Evolutionary conservation across 805 yeast species (phyloP).

Genomic region (Sugiyamaella chiloensis): DNA sequence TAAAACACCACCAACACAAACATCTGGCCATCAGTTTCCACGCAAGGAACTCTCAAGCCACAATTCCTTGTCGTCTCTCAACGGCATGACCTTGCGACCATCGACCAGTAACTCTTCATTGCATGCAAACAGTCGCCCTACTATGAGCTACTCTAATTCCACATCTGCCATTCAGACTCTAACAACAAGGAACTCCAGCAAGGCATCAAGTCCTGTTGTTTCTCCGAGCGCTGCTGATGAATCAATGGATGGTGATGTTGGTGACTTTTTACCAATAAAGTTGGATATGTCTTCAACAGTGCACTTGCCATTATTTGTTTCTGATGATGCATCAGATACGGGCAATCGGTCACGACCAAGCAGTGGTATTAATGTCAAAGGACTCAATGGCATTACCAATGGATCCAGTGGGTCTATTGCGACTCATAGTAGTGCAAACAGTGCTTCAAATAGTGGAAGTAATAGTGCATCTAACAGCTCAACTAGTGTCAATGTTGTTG

Average conservation of each 20-base stretch:
- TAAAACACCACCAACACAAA: background rate
- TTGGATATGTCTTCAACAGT: constrained; percentile 13
- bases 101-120: background rate
- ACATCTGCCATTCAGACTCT: background rate
- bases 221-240: constrained; percentile 1
- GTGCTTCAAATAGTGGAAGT: no score
- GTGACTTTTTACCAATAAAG: constrained; percentile 16
- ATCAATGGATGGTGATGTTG: background rate
- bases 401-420: no score
- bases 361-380: background rate
- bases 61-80: background rate
- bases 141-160: background rate
- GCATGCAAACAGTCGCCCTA: background rate
- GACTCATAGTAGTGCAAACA: no score
- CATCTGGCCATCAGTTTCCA: background rate
- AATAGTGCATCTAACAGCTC: no score
- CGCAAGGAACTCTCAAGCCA: background rate
- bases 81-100: background rate
- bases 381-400: no score
- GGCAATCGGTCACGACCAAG: background rate
- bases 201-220: background rate
- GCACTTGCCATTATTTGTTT: background rate
- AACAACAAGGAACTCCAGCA: background rate
- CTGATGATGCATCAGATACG: background rate
- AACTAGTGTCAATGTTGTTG: no score